phyloP scores from a whole-genome alignment of 202 grass and related monocot genomes.

The Panicum hallii region DNA sequence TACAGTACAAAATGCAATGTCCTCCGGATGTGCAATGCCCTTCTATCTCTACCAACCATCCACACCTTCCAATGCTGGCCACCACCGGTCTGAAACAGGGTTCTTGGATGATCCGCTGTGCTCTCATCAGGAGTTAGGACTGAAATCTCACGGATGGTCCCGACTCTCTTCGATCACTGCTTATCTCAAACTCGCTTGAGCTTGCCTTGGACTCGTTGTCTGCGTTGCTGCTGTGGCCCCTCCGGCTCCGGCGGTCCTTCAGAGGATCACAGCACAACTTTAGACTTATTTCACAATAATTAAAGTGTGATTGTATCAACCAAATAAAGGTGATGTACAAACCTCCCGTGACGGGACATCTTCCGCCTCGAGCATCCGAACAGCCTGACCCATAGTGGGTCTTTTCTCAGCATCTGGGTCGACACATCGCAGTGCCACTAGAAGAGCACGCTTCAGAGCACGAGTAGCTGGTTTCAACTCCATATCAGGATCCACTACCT shows the following conservation, averaged over 20 bases:
- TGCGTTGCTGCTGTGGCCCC: slow-evolving; percentile 55
- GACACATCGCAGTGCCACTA: slow-evolving; percentile 85
- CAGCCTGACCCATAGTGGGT: slow-evolving; percentile 92
- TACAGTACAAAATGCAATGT: slow-evolving; percentile 52
- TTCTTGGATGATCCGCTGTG: neutral
- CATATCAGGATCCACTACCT: slow-evolving; percentile 85
- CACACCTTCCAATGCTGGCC: neutral
- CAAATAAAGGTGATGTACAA: neutral
- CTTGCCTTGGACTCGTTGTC: slow-evolving; percentile 77
- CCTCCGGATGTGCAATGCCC: slow-evolving; percentile 17
- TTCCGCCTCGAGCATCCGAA: slow-evolving; percentile 94
- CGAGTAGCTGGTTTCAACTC: slow-evolving; percentile 77
- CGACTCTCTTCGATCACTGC: slow-evolving; percentile 57
- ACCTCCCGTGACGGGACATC: slow-evolving; percentile 83
- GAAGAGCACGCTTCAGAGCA: slow-evolving; percentile 83
- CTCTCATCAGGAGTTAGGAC: slow-evolving; percentile 35
- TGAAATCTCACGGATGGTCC: slow-evolving; percentile 63
- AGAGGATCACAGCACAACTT: slow-evolving; percentile 21
- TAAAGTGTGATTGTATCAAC: neutral
- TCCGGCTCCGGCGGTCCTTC: slow-evolving; percentile 84
- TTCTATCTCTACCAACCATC: slow-evolving; percentile 20
- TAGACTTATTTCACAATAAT: neutral
- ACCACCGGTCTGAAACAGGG: neutral
- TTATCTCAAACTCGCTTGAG: slow-evolving; percentile 80
- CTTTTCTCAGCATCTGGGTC: slow-evolving; percentile 87